Evolutionary conservation across 2,329 filamentous ascomycete species (phyloP).

Genomic region (Penicillium frequentans): DNA sequence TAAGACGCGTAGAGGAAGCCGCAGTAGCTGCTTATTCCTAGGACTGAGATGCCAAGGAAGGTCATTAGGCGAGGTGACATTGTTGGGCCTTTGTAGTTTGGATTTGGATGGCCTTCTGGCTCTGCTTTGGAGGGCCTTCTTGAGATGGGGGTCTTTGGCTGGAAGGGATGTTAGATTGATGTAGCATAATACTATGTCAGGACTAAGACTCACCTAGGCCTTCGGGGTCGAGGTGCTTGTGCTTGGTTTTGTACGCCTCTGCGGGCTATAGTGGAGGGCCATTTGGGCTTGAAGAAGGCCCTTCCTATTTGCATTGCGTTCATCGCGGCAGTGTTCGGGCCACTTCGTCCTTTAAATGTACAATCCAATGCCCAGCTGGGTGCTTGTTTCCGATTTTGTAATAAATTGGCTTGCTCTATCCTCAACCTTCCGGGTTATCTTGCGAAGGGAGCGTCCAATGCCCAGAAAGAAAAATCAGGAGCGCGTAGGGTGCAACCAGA

Average conservation of each 20-base stretch:
- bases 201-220: conserved; percentile 20
- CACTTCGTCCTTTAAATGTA: background rate
- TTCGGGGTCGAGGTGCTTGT: conserved; percentile 12
- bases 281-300: conserved; percentile 22
- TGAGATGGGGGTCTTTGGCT: background rate
- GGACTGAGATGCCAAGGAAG: conserved; percentile 38
- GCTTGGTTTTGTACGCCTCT: conserved; percentile 18
- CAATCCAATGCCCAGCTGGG: background rate
- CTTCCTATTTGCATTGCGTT: conserved; percentile 25
- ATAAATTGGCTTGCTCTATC: background rate
- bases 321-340: conserved; percentile 20
- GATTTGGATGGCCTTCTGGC: conserved; percentile 18
- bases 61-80: conserved; percentile 38
- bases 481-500: background rate
- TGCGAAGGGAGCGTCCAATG: background rate
- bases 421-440: background rate
- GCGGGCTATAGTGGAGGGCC: conserved; percentile 6
- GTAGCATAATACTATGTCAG: background rate
- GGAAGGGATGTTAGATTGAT: background rate
- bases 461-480: background rate
- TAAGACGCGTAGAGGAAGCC: conserved; percentile 47
- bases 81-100: conserved; percentile 4
- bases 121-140: conserved; percentile 25
- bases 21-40: conserved; percentile 45
- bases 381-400: background rate